Base-by-base conservation (phyloP, 768 basidiomycete species). In the Agrocybe pediades region DNA sequence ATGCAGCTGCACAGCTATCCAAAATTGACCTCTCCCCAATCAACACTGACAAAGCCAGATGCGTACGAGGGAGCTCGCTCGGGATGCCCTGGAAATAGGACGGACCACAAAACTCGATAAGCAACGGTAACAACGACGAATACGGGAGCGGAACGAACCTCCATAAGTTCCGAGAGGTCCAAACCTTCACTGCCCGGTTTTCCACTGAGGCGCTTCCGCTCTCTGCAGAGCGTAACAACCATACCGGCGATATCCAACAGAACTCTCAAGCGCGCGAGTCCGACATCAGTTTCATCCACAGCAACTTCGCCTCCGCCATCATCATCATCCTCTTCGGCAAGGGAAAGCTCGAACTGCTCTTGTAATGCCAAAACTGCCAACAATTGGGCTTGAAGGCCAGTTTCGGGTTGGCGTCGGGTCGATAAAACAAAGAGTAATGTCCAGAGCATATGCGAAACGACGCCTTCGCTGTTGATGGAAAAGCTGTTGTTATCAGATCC, bases 21-120 rank as follows among this genome's bases (percentile, higher is more conserved):
- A 86, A 67, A 33, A 86, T 68, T 3, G 84, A 82, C 27, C 68
- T 62, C 56, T 85, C 84, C 4, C 72, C 72, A 57, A 84, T 68
- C 41, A 76, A 74, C 46, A 83, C 56, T 6, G 71, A 67, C 27
- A 86, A 56, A 16, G 78, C 82, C 41, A 75, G 55, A 51, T 71
- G 71, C 20, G 81, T 80, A 19, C 78, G 75, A 11, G 50, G 54
- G 68, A 70, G 70, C 25, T 62, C 56, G 2, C 56, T 58, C 19
- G 76, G 71, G 39, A 78, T 62, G 23, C 56, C 66, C 83, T 83
- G 55, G 17, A 61, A 42, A 42, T 51, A 41, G 51, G 25, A 30
- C 47, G 24, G 15, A 55, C 44, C 46, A 50, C 41, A 49, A 42
- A 54, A 23, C 29, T 45, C 45, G 30, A 25, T 41, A 21, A 17